Base-by-base conservation (phyloP, 805 yeast species). In the Ogataea polymorpha region DNA sequence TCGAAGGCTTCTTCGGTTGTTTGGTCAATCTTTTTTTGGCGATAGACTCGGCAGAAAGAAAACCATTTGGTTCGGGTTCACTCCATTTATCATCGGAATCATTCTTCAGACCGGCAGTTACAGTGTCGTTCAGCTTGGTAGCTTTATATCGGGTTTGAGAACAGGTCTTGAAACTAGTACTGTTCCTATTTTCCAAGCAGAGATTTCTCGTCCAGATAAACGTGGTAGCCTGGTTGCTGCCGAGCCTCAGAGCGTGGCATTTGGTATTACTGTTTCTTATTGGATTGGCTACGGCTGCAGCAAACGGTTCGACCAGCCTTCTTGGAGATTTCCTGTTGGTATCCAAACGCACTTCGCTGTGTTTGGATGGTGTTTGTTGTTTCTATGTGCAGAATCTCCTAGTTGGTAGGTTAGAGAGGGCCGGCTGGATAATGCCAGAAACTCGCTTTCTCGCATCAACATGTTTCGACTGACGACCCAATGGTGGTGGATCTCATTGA, bases 111-210 rank as follows among this genome's bases (percentile, higher is more conserved):
- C 74, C 63, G 55, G 70, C 68, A 57, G 58, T 56, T 44, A 68
- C 66, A 24, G 71, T 64, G 59, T 66, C 65, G 42, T 73, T 75
- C 53, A 46, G 26, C 32, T 46, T 48, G 86, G 85, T 16, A 71
- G 86, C 50, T 55, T 79, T 20, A 73, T 81, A 47, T 63, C 83
- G 30, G 88, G 87, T 47, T 48, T 78, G 32, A 86, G 81, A 54
- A 71, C 81, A 42, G 88, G 87, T 48, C 67, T 80, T 39, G 80
- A 82, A 44, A 75, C 86, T 5, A 68, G 83, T 9, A 81, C 72
- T 49, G 82, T 79, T 25, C 88, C 88, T 23, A 80, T 79, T 30
- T 81, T 74, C 58, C 74, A 79, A 42, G 75, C 86, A 6, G 88
- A 81, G 61, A 65, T 80, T 46, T 70, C 85, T 26, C 82, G 82